A percentile compares a stretch with the other conserved stretches of the same genome.
Evolutionary conservation across 202 grass and related monocot species (phyloP).

Genomic region (Schoenoplectus triqueter): DNA sequence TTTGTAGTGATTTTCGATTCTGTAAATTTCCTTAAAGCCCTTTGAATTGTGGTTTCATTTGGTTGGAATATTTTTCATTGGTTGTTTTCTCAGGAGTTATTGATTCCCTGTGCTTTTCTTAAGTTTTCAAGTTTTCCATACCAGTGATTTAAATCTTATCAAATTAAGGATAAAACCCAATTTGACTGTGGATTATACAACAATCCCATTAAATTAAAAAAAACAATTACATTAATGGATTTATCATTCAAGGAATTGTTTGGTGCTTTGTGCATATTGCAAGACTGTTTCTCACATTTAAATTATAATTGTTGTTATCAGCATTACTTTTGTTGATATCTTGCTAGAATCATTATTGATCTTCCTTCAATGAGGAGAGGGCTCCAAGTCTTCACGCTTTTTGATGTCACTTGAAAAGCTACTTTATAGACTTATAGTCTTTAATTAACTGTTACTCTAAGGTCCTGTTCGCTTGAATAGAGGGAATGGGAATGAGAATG

Average conservation of each 20-base stretch:
- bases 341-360: background rate
- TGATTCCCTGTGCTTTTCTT: too few relatives aligned
- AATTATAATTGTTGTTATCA: constrained; percentile 3
- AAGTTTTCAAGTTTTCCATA: background rate
- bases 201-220: background rate
- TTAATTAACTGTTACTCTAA: background rate
- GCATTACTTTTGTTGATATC: background rate
- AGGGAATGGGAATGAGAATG: too few relatives aligned
- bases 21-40: too few relatives aligned
- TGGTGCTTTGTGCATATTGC: background rate
- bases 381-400: background rate
- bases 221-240: background rate
- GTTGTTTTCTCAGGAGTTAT: background rate
- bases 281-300: constrained; percentile 4
- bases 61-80: background rate
- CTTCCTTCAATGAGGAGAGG: background rate
- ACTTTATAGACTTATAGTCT: background rate
- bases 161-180: background rate
- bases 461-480: too few relatives aligned
- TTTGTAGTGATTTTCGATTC: too few relatives aligned
- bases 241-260: background rate
- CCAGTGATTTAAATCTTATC: background rate
- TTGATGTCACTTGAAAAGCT: background rate
- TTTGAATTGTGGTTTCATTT: background rate
- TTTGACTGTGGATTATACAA: constrained; percentile 12